Percentiles rank a stretch among this genome's conserved stretches.
phyloP scores from a whole-genome alignment of 306 rosid genomes.

The Sicyos baderoa region DNA sequence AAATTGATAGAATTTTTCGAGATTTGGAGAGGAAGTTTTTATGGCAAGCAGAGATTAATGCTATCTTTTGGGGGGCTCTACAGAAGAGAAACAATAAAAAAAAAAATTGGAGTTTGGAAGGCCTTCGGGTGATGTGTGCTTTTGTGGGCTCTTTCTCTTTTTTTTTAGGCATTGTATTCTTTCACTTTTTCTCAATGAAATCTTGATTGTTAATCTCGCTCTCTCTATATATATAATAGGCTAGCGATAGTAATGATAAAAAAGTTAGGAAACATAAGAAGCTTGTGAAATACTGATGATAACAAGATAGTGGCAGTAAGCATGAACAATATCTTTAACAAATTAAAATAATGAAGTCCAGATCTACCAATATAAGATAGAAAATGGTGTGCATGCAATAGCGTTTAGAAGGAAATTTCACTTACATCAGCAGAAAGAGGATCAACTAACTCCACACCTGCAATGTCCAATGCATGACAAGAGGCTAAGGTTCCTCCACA shows the following conservation, averaged over 20 bases:
- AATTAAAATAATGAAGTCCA: neutral
- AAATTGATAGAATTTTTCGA: too few species aligned
- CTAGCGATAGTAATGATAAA: neutral
- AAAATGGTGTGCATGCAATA: slow-evolving; percentile 12
- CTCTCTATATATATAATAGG: neutral
- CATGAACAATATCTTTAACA: slow-evolving; percentile 12
- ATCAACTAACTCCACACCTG: slow-evolving; percentile 94
- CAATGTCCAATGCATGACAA: slow-evolving; percentile 94
- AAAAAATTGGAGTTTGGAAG: too few species aligned
- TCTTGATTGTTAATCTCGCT: too few species aligned
- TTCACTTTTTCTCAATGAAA: too few species aligned
- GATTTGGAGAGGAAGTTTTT: too few species aligned
- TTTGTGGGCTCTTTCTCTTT: too few species aligned
- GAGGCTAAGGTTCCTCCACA: slow-evolving; percentile 97
- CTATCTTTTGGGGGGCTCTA: too few species aligned
- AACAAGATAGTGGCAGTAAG: slow-evolving; percentile 15
- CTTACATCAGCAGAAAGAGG: slow-evolving; percentile 95
- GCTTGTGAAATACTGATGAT: neutral
- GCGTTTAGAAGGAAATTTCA: slow-evolving; percentile 17
- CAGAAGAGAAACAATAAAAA: too few species aligned
- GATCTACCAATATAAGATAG: neutral
- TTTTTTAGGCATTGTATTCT: too few species aligned
- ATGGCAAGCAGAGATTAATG: too few species aligned
- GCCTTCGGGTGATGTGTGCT: too few species aligned
- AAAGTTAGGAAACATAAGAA: neutral